A percentile compares a stretch with the other conserved stretches of the same genome.
These are phyloP conservation scores for Colletotrichum melonis DNA, from an alignment of 2,329 filamentous ascomycete genomes.

Conservation along the genomic window DNA sequence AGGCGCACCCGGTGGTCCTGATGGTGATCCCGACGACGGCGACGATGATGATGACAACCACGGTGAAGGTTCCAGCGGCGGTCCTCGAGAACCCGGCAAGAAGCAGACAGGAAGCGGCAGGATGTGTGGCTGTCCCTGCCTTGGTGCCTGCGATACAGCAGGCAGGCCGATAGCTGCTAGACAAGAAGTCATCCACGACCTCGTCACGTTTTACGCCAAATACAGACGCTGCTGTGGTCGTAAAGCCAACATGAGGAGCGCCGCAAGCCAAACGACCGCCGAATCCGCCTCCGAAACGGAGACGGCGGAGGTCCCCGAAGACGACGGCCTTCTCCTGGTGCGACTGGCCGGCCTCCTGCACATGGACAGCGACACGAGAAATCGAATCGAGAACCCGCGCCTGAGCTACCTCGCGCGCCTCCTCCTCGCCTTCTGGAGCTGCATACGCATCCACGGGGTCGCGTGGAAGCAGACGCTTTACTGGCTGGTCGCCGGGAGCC, in stretches of 20 bases:
- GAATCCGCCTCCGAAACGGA: too few species aligned
- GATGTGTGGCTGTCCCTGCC: background rate
- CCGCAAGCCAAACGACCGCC: too few species aligned
- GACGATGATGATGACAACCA: background rate
- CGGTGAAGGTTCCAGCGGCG: background rate
- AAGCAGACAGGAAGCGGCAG: background rate
- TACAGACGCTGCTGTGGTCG: background rate
- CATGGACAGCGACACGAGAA: background rate
- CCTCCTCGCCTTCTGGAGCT: background rate
- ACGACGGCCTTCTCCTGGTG: constrained; percentile 6
- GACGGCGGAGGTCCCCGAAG: too few species aligned
- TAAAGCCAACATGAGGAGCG: too few species aligned
- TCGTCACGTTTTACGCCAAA: background rate
- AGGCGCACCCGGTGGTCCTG: background rate
- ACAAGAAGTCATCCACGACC: background rate
- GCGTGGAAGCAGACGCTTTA: background rate
- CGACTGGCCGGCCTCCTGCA: background rate
- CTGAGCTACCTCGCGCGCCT: background rate
- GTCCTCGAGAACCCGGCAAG: background rate
- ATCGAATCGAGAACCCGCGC: background rate
- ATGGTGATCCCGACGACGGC: background rate
- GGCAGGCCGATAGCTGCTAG: background rate
- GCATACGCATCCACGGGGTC: background rate
- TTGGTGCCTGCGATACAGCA: background rate
- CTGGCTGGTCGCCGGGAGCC: too few species aligned